phyloP scores from a whole-genome alignment of 306 rosid species.

The Notholithocarpus densiflorus region DNA sequence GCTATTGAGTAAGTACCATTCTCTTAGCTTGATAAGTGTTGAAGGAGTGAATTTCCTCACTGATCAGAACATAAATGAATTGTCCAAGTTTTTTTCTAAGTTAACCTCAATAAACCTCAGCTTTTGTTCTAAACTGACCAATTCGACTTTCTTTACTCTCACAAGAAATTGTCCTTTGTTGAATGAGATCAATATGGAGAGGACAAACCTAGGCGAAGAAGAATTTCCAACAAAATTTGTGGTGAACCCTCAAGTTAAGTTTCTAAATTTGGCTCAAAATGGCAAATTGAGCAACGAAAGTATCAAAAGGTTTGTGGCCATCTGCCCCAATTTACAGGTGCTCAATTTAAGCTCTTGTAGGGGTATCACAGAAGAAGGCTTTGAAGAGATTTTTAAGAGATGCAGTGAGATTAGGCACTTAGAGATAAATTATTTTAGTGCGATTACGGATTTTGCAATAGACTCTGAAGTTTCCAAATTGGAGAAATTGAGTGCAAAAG shows the following conservation, averaged over 20 bases:
- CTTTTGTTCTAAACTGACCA: slow-evolving; percentile 32
- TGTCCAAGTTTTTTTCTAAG: slow-evolving; percentile 38
- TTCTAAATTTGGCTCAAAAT: slow-evolving; percentile 39
- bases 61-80: slow-evolving; percentile 32
- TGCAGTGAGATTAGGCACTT: slow-evolving; percentile 49
- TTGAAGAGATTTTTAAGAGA: slow-evolving; percentile 35
- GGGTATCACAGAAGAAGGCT: slow-evolving; percentile 37
- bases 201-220: slow-evolving; percentile 19
- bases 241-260: slow-evolving; percentile 33
- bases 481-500: slow-evolving; percentile 41
- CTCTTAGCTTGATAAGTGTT: slow-evolving; percentile 52
- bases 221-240: background rate
- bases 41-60: slow-evolving; percentile 25
- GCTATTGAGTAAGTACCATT: slow-evolving; percentile 36
- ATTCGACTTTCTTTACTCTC: slow-evolving; percentile 43
- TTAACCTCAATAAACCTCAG: slow-evolving; percentile 44
- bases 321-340: slow-evolving; percentile 46
- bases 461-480: slow-evolving; percentile 46
- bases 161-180: slow-evolving; percentile 43
- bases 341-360: slow-evolving; percentile 42
- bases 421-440: slow-evolving; percentile 22
- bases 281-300: slow-evolving; percentile 12
- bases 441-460: slow-evolving; percentile 22
- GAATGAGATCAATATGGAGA: slow-evolving; percentile 44
- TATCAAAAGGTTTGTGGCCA: slow-evolving; percentile 26